Evolutionary conservation across 1,284 basidiomycete genomes (phyloP), one percentile per base, ranked within the genome.

Genomic region (Thecaphora thlaspeos): DNA sequence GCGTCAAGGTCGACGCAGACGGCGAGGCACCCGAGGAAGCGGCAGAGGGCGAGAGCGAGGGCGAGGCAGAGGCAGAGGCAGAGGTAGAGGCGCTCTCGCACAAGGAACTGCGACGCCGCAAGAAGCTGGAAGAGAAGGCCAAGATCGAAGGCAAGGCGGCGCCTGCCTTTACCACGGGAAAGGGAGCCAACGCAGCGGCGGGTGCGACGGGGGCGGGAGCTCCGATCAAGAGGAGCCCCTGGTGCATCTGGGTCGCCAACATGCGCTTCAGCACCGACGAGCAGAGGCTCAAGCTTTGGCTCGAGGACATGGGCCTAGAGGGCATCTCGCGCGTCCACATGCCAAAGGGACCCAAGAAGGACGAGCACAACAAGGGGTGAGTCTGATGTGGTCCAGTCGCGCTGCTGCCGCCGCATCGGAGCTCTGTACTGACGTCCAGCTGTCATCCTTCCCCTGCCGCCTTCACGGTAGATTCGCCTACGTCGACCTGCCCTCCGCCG

Each of bases 401-500:
- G 26, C 7, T 28, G 7, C 7, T 28, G 26, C 7, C 5, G 7
- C 5, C 26, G 26, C 26, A 28, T 11, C 26, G 5, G 26, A 11
- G 11, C 26, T 5, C 26, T 7, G 26, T 28, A 28, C 26, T 28
- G 26, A 28, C 26, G 7, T 11, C 11, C 7, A 5, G 5, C 26
- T 11, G 7, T 28, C 26, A 28, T 28, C 26, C 26, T 28, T 28
- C 26, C 26, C 26, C 26, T 11, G 26, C 26, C 26, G 11, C 11
- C 26, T 28, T 28, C 8, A 5, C 19, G 43, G 34, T 3, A 96
- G 93, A 34, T 98, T 92, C 78, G 94, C 93, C 23, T 97, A 97
- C 80, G 87, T 96, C 56, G 94, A 98, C 80, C 92, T 98, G 77
- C 84, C 86, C 2, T 87, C 86, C 1, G 81, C 84, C 1, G 89